Conservation (phyloP, 768 basidiomycete species). For the Termitomyces sp. region DNA sequence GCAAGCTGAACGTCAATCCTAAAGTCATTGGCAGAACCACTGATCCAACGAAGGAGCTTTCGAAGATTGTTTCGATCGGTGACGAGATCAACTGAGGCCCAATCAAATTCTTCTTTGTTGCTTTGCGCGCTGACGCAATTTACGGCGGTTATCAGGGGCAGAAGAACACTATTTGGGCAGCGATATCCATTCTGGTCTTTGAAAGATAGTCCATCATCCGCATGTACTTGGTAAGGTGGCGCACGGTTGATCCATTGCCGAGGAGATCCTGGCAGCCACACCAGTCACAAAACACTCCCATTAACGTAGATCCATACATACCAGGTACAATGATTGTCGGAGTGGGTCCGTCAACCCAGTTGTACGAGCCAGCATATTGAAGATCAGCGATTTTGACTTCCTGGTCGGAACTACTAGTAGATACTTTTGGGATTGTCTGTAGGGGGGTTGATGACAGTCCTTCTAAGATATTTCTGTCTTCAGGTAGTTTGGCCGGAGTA, state of each 20-base stretch:
- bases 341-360: slow-evolving; percentile 35
- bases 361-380: slow-evolving; percentile 42
- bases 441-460: slow-evolving; percentile 24
- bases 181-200: slow-evolving; percentile 55
- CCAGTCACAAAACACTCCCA: not conserved
- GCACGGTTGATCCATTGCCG: slow-evolving; percentile 40
- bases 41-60: slow-evolving; percentile 57
- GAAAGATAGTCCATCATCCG: slow-evolving; percentile 43
- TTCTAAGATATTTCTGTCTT: slow-evolving; percentile 29
- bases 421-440: slow-evolving; percentile 20
- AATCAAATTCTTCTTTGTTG: slow-evolving; percentile 30
- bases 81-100: slow-evolving; percentile 40
- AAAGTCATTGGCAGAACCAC: slow-evolving; percentile 39
- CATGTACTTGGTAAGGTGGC: slow-evolving; percentile 46
- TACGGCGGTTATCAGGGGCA: slow-evolving; percentile 58
- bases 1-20: slow-evolving; percentile 65
- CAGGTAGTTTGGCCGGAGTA: not conserved
- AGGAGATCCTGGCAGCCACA: slow-evolving; percentile 36
- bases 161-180: slow-evolving; percentile 28
- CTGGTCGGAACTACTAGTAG: slow-evolving; percentile 15
- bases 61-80: slow-evolving; percentile 65
- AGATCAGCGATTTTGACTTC: slow-evolving; percentile 33
- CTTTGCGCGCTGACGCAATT: slow-evolving; percentile 30
- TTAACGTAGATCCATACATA: slow-evolving; percentile 13
- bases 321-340: slow-evolving; percentile 53